Base-by-base conservation (phyloP, 176 grass and related monocot species). In the Zea luxurians region DNA sequence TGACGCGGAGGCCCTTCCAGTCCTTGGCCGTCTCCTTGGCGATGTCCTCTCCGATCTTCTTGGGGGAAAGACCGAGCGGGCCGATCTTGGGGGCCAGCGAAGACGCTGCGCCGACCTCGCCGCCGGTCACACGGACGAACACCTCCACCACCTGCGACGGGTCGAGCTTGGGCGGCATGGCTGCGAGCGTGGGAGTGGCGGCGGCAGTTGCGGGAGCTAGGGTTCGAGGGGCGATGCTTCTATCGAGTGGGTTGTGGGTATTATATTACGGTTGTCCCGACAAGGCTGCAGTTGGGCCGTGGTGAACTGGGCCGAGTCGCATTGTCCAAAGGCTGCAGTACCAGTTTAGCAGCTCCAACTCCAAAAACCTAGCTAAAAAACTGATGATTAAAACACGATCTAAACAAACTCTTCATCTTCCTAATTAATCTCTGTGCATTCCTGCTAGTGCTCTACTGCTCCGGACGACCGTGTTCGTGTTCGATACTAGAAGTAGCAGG, bases 21-120 rank as follows among this genome's bases (percentile, higher is more conserved):
- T 93, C 91, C 80, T 93, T 93, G 41, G 91, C 91, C n/a, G 91
- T 93, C 85, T 93, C 91, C 75, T 93, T 93, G 66, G 91, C 91
- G 71, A 93, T 93, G 71, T 93, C 91, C 40, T 93, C 91, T 41
- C 91, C 88, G 38, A 93, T 77, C 88, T 93, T 93, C 88, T 93
- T 93, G 3, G 91, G 91, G 48, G 87, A 90, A 53, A 93, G 91
- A 53, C 91, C 91, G 49, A 93, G 87, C 17, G 91, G 91, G 2
- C 91, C 91, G 60, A 93, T 93, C 70, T 93, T 93, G 13, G 91
- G 91, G 17, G 87, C 91, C 10, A 93, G 91, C 37, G 91, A 93
- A 0, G 84, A 90, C 5, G 91, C 91, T 12, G 91, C 91, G 44
- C 91, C 91, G 45, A 93, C 87, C 74, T 90, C 91, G 3, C 91